Base-by-base conservation (phyloP, 2,329 filamentous ascomycete species). In the Akanthomyces dipterigenus region DNA sequence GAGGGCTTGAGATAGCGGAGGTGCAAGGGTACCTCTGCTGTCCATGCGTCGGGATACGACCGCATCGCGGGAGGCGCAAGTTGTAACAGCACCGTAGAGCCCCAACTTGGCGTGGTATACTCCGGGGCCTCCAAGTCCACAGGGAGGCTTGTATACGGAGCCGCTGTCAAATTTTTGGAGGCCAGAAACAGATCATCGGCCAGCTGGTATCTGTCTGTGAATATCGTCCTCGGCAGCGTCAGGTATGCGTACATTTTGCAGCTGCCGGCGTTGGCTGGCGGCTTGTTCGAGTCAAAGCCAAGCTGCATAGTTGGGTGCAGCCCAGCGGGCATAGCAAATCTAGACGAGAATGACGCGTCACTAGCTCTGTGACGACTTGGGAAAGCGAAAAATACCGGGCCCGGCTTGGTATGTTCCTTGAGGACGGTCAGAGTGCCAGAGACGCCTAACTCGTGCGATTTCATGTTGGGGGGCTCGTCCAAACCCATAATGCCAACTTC, bases 41-140 rank as follows among this genome's bases (percentile, higher is more conserved):
- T 88, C 85, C 86, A 91, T 14, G 76, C 72, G 18, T 77, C 69
- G 1, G 46, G 46, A 20, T 74, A 71, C 67, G 71, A 67, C 8
- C 66, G 62, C 5, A 66, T 16, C 1, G 67, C 63, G 0, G 88
- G 84, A 1, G 81, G 78, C 0, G 84, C 82, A 43, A 98, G 80
- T 70, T 95, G 87, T 22, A 97, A 75, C 5, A 97, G 80, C 18
- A 91, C 80, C 18, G 82, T 85, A 0, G 89, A 93, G 5, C 93
- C 93, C 93, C 93, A 97, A 36, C 80, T 74, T 7, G 81, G 70
- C 34, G 91, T 82, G 1, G 87, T 85, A 78, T 96, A 98, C 67
- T 88, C 88, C 1, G 93, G 93, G 0, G 91, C 92, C 76, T 98
- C 93, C 58, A 98, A 86, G 67, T 98, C 93, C 7, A 93, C 89